Evolutionary conservation across 2,329 filamentous ascomycete genomes (phyloP).

Genomic region (Trichocomaceae sp.): DNA sequence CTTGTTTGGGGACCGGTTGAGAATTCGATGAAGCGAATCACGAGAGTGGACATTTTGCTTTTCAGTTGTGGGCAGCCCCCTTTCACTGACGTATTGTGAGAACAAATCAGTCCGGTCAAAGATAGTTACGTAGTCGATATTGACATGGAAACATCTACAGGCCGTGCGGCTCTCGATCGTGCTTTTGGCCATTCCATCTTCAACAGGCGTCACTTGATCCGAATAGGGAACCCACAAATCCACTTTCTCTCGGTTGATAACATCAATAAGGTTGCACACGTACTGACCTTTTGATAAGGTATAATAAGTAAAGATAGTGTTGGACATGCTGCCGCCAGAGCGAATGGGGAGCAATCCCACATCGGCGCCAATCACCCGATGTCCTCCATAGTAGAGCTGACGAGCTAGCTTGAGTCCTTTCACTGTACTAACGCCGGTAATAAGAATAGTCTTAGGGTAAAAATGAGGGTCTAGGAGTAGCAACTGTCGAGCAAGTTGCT

Average conservation of each 20-base stretch:
- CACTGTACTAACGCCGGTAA: constrained; percentile 67
- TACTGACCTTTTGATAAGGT: constrained; percentile 47
- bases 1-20: constrained; percentile 41
- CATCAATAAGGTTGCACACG: constrained; percentile 49
- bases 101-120: constrained; percentile 63
- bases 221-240: constrained; percentile 71
- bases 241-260: constrained; percentile 55
- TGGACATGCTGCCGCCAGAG: constrained; percentile 54
- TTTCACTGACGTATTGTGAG: constrained; percentile 49
- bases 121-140: constrained; percentile 47
- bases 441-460: constrained; percentile 53
- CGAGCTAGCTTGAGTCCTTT: constrained; percentile 64
- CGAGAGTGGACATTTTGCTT: constrained; percentile 49
- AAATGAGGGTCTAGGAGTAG: constrained; percentile 29
- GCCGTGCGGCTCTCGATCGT: constrained; percentile 51
- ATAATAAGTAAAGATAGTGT: constrained; percentile 51
- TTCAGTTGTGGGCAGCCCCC: constrained; percentile 51
- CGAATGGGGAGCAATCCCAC: constrained; percentile 46
- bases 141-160: constrained; percentile 60
- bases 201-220: constrained; percentile 57
- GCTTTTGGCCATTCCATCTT: constrained; percentile 61
- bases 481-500: constrained; percentile 19
- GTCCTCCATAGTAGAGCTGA: constrained; percentile 56
- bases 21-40: constrained; percentile 48
- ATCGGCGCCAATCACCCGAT: constrained; percentile 67